These are phyloP conservation scores for Penicillium corylophilum DNA, from an alignment of 2,329 filamentous ascomycete genomes.

Conservation along the genomic window DNA sequence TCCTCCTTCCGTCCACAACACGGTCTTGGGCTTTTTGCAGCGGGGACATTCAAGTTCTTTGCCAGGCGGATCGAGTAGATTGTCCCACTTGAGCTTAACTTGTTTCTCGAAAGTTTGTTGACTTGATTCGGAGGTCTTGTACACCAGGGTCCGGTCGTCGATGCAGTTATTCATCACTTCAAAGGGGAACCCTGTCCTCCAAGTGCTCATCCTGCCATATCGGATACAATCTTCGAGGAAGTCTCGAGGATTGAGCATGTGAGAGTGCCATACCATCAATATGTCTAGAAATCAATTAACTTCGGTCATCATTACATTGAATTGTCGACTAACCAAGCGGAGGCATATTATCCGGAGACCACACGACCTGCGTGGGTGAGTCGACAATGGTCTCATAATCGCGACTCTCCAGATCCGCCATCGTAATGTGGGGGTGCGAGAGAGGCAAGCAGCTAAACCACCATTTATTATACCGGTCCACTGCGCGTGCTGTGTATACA, in stretches of 20 bases:
- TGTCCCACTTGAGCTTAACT: slow-evolving; percentile 56
- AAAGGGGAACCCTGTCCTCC: slow-evolving; percentile 24
- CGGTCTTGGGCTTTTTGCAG: slow-evolving; percentile 45
- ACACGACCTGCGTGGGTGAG: slow-evolving; percentile 11
- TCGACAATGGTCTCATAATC: slow-evolving; percentile 14
- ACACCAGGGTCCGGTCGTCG: slow-evolving; percentile 19
- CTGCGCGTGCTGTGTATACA: slow-evolving; percentile 66
- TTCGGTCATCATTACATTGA: not conserved
- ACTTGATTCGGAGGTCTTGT: slow-evolving; percentile 9
- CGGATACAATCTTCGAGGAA: slow-evolving; percentile 25
- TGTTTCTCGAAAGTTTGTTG: slow-evolving; percentile 19
- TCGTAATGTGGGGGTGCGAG: slow-evolving; percentile 12
- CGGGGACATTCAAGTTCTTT: slow-evolving; percentile 57
- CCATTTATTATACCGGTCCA: slow-evolving; percentile 66
- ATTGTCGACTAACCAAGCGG: slow-evolving; percentile 17
- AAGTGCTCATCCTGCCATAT: slow-evolving; percentile 23
- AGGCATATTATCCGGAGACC: slow-evolving; percentile 17
- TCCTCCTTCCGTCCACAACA: slow-evolving; percentile 59
- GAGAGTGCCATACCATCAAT: slow-evolving; percentile 26
- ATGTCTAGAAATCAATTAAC: slow-evolving; percentile 15
- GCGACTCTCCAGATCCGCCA: slow-evolving; percentile 5
- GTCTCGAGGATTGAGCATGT: slow-evolving; percentile 22
- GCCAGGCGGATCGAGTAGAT: slow-evolving; percentile 49
- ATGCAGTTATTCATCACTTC: slow-evolving; percentile 18
- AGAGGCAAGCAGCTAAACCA: slow-evolving; percentile 33